Evolutionary conservation across 2,329 filamentous ascomycete genomes (phyloP).

Genomic region (Scorias spongiosa): DNA sequence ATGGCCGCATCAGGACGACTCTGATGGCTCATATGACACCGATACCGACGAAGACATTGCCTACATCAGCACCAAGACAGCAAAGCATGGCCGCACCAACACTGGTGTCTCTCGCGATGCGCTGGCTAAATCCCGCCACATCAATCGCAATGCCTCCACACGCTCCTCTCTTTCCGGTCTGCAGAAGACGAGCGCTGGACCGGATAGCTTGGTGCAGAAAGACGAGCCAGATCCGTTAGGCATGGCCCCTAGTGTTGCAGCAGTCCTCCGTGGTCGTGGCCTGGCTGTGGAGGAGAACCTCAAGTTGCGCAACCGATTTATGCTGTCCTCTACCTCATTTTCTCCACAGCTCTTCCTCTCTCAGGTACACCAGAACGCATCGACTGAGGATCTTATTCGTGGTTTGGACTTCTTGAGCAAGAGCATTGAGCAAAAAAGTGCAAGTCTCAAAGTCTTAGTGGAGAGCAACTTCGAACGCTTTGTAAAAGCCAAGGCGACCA

Average conservation of each 20-base stretch:
- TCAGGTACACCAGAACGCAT: conserved; percentile 74
- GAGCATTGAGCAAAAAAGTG: conserved; percentile 95
- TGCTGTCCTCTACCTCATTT: conserved; percentile 91
- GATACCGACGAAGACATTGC: conserved; percentile 39
- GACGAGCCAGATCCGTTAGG: conserved; percentile 90
- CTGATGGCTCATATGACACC: conserved; percentile 25
- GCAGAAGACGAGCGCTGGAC: conserved; percentile 50
- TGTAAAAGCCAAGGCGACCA: conserved; percentile 90
- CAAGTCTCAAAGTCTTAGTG: conserved; percentile 86
- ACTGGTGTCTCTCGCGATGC: conserved; percentile 35
- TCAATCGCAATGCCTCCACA: conserved; percentile 60
- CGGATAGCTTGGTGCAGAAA: conserved; percentile 67
- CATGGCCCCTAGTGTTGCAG: conserved; percentile 72
- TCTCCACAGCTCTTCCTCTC: conserved; percentile 84
- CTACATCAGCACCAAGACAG: conserved; percentile 1
- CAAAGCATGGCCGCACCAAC: conserved; percentile 2
- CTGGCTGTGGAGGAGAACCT: conserved; percentile 70
- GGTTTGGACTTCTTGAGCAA: conserved; percentile 75
- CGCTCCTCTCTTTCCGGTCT: conserved; percentile 46
- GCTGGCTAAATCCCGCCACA: conserved; percentile 69
- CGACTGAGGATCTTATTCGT: conserved; percentile 62
- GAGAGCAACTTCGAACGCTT: conserved; percentile 98
- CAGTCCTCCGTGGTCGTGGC: conserved; percentile 59
- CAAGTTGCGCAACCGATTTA: conserved; percentile 64
- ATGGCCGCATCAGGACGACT: conserved; percentile 64